phyloP scores from a whole-genome alignment of 1,139 yeast genomes.

The Nakaseomyces glabratus region DNA sequence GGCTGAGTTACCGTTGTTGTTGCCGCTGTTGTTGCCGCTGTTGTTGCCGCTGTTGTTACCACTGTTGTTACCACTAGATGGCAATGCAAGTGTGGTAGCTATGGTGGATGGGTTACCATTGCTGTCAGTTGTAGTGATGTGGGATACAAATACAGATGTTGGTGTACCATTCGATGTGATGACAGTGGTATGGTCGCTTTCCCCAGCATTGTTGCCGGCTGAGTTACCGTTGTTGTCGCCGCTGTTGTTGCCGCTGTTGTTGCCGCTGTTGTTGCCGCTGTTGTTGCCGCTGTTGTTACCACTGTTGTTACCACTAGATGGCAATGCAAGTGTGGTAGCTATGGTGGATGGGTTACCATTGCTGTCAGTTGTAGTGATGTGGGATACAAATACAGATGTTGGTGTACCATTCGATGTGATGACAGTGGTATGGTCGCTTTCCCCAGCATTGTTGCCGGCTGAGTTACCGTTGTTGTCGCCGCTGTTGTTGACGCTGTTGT shows the following conservation, averaged over 20 bases:
- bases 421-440: not conserved
- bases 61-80: not conserved
- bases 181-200: not conserved
- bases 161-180: too few species aligned
- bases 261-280: not conserved
- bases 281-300: too few species aligned
- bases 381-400: too few species aligned
- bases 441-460: not conserved
- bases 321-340: not conserved
- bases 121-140: not conserved
- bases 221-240: not conserved
- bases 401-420: too few species aligned
- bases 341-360: not conserved
- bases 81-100: not conserved
- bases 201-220: not conserved
- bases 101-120: not conserved
- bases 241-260: not conserved
- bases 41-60: not conserved
- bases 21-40: not conserved
- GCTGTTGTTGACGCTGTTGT: not conserved
- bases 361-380: not conserved
- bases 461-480: not conserved
- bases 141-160: too few species aligned
- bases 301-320: not conserved
- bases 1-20: not conserved